Base-by-base conservation (phyloP, 1,139 yeast species). In the Nakaseomyces glabratus region DNA sequence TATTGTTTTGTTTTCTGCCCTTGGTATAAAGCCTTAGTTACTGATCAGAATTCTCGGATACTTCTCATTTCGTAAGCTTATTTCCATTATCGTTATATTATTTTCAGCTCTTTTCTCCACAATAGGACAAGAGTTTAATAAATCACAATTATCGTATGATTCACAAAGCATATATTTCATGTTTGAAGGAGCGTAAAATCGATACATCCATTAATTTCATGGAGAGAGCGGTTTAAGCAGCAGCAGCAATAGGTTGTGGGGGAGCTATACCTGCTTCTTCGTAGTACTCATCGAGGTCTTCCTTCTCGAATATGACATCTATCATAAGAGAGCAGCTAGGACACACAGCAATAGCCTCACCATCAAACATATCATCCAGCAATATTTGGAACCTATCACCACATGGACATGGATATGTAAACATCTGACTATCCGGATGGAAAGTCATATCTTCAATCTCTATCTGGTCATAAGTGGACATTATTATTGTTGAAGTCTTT, bases 321-420 rank as follows among this genome's bases (percentile, higher is more conserved):
- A 88, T 90, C 90, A 85, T 86, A 38, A 90, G 65, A 23, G 95
- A 84, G 61, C 99, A 90, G 38, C 93, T 79, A 15, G 98, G 98
- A 60, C 99, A 90, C 14, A 88, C 93, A 0, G 98, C 99, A 33
- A 86, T 76, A 43, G 85, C 90, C 48, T 82, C 93, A 4, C 96
- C 98, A 48, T 86, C 96, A 43, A 69, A 66, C 58, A 93, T 66
- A 54, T 93, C 98, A 49, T 81, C 93, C 35, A 90, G 67, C 21
- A 75, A 68, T 28, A 90, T 82, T 55, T 93, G 94, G 61, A 90
- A 90, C 51, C 77, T 68, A 60, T 93, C 99, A 19, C 98, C 98
- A 60, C 98, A 90, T 0, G 99, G 99, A 65, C 98, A 90, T 4
- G 99, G 99, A 51, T 88, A 90, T 40, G 85, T 82, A 60, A 88